phyloP scores from a whole-genome alignment of 164 flowering plant species.

The Cinnamomum micranthum region DNA sequence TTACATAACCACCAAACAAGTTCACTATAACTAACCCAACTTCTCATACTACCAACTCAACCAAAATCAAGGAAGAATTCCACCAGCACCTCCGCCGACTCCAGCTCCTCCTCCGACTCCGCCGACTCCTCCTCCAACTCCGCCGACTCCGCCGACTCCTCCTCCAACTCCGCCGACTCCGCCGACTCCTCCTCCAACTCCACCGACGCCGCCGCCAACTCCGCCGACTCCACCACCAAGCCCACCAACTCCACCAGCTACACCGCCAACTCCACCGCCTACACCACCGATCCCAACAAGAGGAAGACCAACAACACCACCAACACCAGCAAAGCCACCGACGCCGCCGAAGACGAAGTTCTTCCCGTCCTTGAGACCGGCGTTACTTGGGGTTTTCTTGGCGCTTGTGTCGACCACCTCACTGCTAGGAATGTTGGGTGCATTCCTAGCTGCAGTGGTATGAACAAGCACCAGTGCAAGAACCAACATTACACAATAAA shows the following conservation, averaged over 20 bases:
- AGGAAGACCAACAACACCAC: neutral
- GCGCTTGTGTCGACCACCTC: neutral
- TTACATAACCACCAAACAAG: neutral
- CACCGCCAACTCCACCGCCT: constrained; percentile 1
- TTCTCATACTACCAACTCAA: neutral
- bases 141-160: neutral
- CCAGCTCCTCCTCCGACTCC: constrained; percentile 11
- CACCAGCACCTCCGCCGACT: constrained; percentile 1
- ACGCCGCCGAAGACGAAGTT: constrained; percentile 9
- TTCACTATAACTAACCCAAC: neutral
- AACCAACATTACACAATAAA: neutral
- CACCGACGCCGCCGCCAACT: constrained; percentile 8
- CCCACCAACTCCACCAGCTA: constrained; percentile 6
- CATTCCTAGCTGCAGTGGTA: neutral
- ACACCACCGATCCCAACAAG: constrained; percentile 6
- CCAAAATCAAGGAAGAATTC: constrained; percentile 4
- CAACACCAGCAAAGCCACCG: constrained; percentile 8
- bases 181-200: neutral
- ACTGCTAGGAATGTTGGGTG: neutral
- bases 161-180: constrained; percentile 1
- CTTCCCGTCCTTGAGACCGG: constrained; percentile 8
- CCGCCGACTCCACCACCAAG: constrained; percentile 5
- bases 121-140: neutral
- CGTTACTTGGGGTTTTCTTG: constrained; percentile 1
- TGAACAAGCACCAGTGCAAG: neutral